Conservation (phyloP, 2,329 filamentous ascomycete genomes). For the Xylaria sp. region DNA sequence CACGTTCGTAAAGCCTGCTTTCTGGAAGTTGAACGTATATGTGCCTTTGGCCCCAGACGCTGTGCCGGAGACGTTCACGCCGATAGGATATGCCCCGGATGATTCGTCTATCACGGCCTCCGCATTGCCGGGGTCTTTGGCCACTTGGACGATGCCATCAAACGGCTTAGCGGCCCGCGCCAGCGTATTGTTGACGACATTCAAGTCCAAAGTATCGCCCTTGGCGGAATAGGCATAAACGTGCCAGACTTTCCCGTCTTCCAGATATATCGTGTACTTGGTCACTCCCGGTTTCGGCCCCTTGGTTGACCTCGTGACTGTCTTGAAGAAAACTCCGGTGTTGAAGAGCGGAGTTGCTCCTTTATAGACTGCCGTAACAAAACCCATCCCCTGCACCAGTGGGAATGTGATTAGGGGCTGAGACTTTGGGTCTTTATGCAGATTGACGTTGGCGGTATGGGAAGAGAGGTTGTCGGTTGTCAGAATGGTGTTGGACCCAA, state of each 20-base stretch:
- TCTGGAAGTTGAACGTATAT: slow-evolving; percentile 76
- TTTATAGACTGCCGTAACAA: slow-evolving; percentile 77
- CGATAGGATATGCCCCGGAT: slow-evolving; percentile 72
- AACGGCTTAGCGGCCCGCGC: slow-evolving; percentile 70
- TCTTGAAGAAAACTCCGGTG: slow-evolving; percentile 73
- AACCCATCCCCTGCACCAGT: slow-evolving; percentile 86
- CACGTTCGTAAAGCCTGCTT: slow-evolving; percentile 62
- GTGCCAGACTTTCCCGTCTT: slow-evolving; percentile 76
- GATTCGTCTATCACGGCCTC: slow-evolving; percentile 75
- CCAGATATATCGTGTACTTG: slow-evolving; percentile 76
- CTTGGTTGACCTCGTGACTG: slow-evolving; percentile 60
- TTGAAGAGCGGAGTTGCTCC: slow-evolving; percentile 73
- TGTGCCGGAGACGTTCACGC: slow-evolving; percentile 65
- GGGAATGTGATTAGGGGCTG: slow-evolving; percentile 73
- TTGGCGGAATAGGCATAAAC: slow-evolving; percentile 71
- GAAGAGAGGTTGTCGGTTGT: slow-evolving; percentile 57
- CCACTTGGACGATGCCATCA: slow-evolving; percentile 78
- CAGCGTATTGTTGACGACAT: slow-evolving; percentile 65
- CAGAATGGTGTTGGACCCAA: slow-evolving; percentile 62
- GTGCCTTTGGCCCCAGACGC: slow-evolving; percentile 61
- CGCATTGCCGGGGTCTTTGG: slow-evolving; percentile 70
- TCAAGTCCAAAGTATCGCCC: slow-evolving; percentile 66
- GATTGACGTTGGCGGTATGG: slow-evolving; percentile 67
- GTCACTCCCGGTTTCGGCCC: slow-evolving; percentile 65
- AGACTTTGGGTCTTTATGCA: slow-evolving; percentile 58